Conservation (phyloP, 805 yeast genomes). For the Komagataella phaffii region DNA sequence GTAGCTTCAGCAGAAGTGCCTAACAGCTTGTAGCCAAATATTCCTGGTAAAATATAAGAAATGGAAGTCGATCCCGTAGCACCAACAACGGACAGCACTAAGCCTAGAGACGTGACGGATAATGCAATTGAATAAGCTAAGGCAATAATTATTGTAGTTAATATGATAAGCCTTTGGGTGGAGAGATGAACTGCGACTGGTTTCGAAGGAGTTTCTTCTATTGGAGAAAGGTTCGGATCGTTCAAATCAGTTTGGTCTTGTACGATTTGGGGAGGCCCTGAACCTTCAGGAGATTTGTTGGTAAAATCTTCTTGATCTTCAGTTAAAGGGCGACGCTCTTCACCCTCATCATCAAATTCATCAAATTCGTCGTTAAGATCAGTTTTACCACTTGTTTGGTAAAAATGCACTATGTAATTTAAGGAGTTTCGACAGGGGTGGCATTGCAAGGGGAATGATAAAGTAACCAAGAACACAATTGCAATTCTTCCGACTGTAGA, state of each 20-base stretch:
- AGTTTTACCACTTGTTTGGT: not conserved
- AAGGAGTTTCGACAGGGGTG: constrained; percentile 83
- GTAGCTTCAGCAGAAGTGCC: constrained; percentile 23
- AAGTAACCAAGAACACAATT: constrained; percentile 65
- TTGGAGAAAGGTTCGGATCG: constrained; percentile 1
- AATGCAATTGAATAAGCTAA: constrained; percentile 53
- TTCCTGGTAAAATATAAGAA: constrained; percentile 81
- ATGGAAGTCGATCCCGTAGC: constrained; percentile 90
- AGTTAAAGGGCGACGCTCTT: constrained; percentile 2
- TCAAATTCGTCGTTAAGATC: not conserved
- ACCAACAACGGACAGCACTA: constrained; percentile 78
- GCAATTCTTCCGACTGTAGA: constrained; percentile 72
- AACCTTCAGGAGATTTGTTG: constrained; percentile 3
- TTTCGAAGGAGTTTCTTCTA: constrained; percentile 1
- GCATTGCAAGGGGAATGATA: constrained; percentile 82
- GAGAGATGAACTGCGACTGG: constrained; percentile 7
- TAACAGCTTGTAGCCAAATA: constrained; percentile 66
- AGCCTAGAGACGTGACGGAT: constrained; percentile 59
- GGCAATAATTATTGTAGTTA: constrained; percentile 31
- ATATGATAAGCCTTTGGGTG: constrained; percentile 17
- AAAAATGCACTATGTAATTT: constrained; percentile 27
- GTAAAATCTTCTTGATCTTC: constrained; percentile 5
- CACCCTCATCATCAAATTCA: constrained; percentile 7
- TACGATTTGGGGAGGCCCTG: not conserved
- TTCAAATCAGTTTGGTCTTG: not conserved